phyloP scores from a whole-genome alignment of 2,329 filamentous ascomycete genomes.

The Penicillium polonicum region DNA sequence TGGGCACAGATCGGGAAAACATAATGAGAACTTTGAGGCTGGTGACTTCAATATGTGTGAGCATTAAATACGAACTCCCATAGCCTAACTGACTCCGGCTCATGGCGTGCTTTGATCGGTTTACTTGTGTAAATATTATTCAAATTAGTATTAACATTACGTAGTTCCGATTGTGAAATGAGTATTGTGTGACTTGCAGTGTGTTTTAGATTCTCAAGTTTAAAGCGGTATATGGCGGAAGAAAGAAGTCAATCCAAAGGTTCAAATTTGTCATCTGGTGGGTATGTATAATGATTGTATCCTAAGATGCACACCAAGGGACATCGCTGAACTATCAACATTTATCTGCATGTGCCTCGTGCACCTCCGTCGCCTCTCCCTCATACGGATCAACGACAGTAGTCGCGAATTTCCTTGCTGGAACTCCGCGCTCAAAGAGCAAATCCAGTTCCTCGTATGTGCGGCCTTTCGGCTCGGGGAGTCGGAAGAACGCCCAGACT shows the following conservation, averaged over 20 bases:
- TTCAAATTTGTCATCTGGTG: neutral
- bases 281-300: neutral
- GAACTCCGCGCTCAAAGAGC: slow-evolving; percentile 42
- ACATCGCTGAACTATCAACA: neutral
- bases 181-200: neutral
- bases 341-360: neutral
- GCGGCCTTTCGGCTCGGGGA: slow-evolving; percentile 46
- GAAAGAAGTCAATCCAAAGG: neutral
- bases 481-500: slow-evolving; percentile 46
- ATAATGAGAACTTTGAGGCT: slow-evolving; percentile 8
- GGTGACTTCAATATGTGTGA: slow-evolving; percentile 14
- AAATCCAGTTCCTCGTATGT: slow-evolving; percentile 45
- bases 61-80: slow-evolving; percentile 3
- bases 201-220: neutral
- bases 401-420: slow-evolving; percentile 40
- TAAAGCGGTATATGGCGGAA: no score
- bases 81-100: neutral
- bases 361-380: neutral
- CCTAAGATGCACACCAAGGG: neutral
- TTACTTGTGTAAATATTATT: neutral
- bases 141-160: neutral
- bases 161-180: neutral
- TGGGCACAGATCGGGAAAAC: neutral
- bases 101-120: no score
- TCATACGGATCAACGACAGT: slow-evolving; percentile 35